Conservation (phyloP, 1,284 basidiomycete species). For the Ganoderma multipileum region DNA sequence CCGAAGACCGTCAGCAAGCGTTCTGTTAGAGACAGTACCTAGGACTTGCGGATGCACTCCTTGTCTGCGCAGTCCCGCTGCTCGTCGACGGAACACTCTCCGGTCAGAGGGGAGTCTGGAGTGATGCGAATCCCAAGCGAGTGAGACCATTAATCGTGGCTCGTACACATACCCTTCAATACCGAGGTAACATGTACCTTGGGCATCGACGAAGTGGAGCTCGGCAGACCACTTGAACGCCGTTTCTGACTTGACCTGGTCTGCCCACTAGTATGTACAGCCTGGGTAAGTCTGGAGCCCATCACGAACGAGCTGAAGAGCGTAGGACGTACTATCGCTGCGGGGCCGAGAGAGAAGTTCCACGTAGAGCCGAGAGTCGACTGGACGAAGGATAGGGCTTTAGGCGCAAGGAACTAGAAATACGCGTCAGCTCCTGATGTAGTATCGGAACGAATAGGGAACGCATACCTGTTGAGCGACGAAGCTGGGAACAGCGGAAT, state of each 20-base stretch:
- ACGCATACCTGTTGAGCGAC: slow-evolving; percentile 8
- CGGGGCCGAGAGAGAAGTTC: slow-evolving; percentile 19
- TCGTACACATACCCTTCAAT: neutral
- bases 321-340: slow-evolving; percentile 10
- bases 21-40: neutral
- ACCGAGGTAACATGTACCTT: slow-evolving; percentile 2
- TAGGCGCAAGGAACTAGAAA: slow-evolving; percentile 16
- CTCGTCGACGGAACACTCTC: slow-evolving; percentile 21
- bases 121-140: too few relatives aligned
- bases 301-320: neutral
- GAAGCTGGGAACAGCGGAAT: neutral
- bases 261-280: slow-evolving; percentile 11
- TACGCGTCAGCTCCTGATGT: neutral
- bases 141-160: neutral
- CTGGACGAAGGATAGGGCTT: slow-evolving; percentile 16
- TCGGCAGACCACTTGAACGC: slow-evolving; percentile 22
- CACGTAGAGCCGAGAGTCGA: slow-evolving; percentile 10
- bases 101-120: slow-evolving; percentile 14
- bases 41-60: slow-evolving; percentile 12
- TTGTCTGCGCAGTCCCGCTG: slow-evolving; percentile 16
- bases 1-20: neutral
- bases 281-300: neutral
- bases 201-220: slow-evolving; percentile 22
- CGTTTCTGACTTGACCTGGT: slow-evolving; percentile 18
- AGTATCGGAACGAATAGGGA: neutral